Base-by-base conservation (phyloP, 495 filamentous ascomycete genomes). In the Aspergillus carlsbadensis region DNA sequence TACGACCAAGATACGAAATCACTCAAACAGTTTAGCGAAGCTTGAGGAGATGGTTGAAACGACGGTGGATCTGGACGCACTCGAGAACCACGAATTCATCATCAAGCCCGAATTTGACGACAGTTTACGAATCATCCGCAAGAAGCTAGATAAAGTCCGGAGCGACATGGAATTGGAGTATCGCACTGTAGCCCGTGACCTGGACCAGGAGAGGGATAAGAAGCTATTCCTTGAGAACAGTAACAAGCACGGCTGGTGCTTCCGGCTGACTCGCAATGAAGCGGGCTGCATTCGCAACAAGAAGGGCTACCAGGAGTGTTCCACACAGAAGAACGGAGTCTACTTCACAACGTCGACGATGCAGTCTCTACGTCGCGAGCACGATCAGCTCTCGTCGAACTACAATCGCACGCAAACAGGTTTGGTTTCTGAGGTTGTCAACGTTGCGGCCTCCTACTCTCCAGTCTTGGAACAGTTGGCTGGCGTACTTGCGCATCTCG, bases 61-160 rank as follows among this genome's bases (percentile, higher is more conserved):
- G 2, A 98, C 94, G 0, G 93, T 99, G 48, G 94, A 99, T 63
- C 84, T 99, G 0, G 91, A 95, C 50, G 94, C 94, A 6, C 80
- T 98, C 37, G 93, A 98, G 57, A 92, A 94, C 65, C 94, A 99
- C 66, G 94, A 99, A 70, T 99, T 92, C 70, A 92, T 95, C 63
- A 98, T 99, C 78, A 99, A 98, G 72, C 91, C 94, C 1, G 95
- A 98, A 64, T 99, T 97, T 57, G 95, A 97, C 61, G 94, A 98
- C 26, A 81, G 87, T 47, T 77, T 99, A 13, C 85, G 88, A 20
- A 86, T 90, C 31, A 92, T 99, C 64, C 84, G 91, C 10, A 96
- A 89, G 72, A 91, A 89, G 68, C 84, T 99, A 14, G 93, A 98
- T 62, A 91, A 87, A 69, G 74, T 96, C 17, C 84, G 84, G 39